These are phyloP conservation scores for Moniliella sp. DNA, from an alignment of 1,284 basidiomycete species.

Conservation along the genomic window DNA sequence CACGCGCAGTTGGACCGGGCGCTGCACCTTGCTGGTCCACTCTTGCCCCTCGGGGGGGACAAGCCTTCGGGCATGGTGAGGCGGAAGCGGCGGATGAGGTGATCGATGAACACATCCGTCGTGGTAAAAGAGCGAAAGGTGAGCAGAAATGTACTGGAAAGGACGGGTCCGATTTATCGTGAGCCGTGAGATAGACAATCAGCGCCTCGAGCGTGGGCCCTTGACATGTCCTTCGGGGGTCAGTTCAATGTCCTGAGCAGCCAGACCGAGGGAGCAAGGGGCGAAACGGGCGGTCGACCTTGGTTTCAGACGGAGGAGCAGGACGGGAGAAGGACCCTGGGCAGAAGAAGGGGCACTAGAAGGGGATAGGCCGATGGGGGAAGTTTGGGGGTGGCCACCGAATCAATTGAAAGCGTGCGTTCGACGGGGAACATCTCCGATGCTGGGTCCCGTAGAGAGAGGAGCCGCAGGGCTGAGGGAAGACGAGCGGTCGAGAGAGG, in stretches of 20 bases:
- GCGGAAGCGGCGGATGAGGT: constrained; percentile 64
- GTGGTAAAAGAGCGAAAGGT: constrained; percentile 90
- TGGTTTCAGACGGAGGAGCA: no score
- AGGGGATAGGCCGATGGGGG: no score
- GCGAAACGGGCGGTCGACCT: no score
- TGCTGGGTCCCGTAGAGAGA: no score
- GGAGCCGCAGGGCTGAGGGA: no score
- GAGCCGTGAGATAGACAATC: constrained; percentile 69
- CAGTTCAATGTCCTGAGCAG: constrained; percentile 59
- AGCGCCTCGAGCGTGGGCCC: constrained; percentile 62
- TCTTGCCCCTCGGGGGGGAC: constrained; percentile 47
- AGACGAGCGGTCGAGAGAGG: no score
- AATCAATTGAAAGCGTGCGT: no score
- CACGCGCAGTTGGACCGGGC: constrained; percentile 47
- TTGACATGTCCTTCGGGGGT: constrained; percentile 49
- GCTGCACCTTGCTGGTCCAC: constrained; percentile 73
- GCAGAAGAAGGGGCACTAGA: no score
- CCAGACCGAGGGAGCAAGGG: no score
- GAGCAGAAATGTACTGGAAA: constrained; percentile 78
- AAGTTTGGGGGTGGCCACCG: no score
- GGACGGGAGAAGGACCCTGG: no score
- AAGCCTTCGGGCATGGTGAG: constrained; percentile 56
- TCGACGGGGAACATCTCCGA: no score
- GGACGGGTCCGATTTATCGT: constrained; percentile 44
- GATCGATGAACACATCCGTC: constrained; percentile 58